Evolutionary conservation across 495 filamentous ascomycete species (phyloP), one percentile per base, ranked within the genome.

Genomic region (Lasiosphaeria miniovina): DNA sequence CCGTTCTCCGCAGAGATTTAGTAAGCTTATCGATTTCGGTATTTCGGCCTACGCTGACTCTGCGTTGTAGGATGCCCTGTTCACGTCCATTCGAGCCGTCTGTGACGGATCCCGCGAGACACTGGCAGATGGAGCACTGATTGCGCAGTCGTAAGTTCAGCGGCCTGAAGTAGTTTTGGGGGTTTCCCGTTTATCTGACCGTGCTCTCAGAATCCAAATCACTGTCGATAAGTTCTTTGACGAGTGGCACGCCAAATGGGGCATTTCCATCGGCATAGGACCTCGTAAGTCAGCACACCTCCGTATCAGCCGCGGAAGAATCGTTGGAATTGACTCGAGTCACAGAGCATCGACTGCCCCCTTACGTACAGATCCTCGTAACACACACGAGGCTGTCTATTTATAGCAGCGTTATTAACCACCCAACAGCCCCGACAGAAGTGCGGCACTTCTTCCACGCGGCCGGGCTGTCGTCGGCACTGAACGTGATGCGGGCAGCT

Each of bases 321-420:
- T 35, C 12, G 5, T 5, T 24, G 15, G 6, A 4, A 51, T 60
- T 61, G 53, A 63, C 55, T 3, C 15, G 43, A 8, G 7, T 3
- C 9, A 43, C 51, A 87, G 84, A 83, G 61, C 77, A 78, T 33
- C 80, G 80, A 8, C 77, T 89, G 11, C 87, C 87, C 4, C 87
- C 87, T 2, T 90, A 90, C 60, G 87, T 90, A 33, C 85, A 89
- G 54, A 90, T 90, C 52, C 74, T 90, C 12, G 83, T 87, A n/a
- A 87, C 82, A 4, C 87, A 90, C 65, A 88, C 86, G 34, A 80
- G 84, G 48, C 67, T 90, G 17, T 89, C 87, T 33, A 86, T 86
- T n/a, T 89, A 89, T 68, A 83, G 84, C 52, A 83, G 82, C 53
- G 86, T 90, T 11, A 89, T 90, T 66, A 90, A 90, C 66, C 86